These are phyloP conservation scores for Colletotrichum melonis DNA, from an alignment of 2,329 filamentous ascomycete genomes.

Conservation along the genomic window DNA sequence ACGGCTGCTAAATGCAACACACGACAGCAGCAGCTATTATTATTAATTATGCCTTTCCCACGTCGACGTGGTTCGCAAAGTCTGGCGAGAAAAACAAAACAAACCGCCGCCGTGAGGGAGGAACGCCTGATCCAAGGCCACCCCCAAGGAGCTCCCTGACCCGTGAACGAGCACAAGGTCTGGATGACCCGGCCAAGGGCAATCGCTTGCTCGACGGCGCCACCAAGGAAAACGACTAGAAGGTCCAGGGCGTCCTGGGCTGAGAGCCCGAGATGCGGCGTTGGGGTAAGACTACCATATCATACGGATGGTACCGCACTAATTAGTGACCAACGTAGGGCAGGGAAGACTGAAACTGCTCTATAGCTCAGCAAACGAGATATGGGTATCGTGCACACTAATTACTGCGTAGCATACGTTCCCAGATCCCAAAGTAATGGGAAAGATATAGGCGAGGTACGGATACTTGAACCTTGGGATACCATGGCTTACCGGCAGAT, in stretches of 20 bases:
- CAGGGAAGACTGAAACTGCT: not conserved
- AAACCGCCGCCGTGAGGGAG: not conserved
- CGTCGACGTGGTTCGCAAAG: not conserved
- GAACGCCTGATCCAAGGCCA: not conserved
- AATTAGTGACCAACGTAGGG: not conserved
- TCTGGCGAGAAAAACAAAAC: slow-evolving; percentile 4
- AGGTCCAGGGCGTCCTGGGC: slow-evolving; percentile 4
- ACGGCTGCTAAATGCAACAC: not conserved
- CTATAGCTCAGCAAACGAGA: too few relatives aligned
- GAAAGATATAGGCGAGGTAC: too few relatives aligned
- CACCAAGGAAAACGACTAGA: slow-evolving; percentile 9
- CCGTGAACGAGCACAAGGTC: not conserved
- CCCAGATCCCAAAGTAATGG: too few relatives aligned
- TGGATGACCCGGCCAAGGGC: slow-evolving; percentile 1
- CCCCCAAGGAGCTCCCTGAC: slow-evolving; percentile 5
- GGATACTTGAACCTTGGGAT: not conserved
- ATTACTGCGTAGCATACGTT: too few relatives aligned
- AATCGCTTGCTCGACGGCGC: not conserved
- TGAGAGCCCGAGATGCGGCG: not conserved
- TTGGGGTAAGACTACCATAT: not conserved
- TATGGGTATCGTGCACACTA: too few relatives aligned
- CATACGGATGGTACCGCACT: not conserved
- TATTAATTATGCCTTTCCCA: not conserved
- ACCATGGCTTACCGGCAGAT: not conserved
- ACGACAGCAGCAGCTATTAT: not conserved